These are phyloP conservation scores for Neonothopanus nambi DNA, from an alignment of 1,284 basidiomycete species.

Conservation along the genomic window DNA sequence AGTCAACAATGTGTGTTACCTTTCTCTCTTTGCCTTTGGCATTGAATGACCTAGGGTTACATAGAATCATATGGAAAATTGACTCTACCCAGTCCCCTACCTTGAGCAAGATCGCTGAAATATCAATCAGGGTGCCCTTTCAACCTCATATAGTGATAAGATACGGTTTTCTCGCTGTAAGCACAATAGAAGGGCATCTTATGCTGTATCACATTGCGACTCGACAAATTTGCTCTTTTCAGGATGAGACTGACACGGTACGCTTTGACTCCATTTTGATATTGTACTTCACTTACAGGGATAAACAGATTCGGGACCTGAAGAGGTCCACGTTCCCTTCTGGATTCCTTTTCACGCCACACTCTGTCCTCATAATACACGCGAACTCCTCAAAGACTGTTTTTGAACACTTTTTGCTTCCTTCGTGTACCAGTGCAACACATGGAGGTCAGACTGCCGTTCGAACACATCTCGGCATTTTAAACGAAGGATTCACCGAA, in stretches of 20 bases:
- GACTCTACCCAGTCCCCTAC: background rate
- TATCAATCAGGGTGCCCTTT: background rate
- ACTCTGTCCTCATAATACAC: background rate
- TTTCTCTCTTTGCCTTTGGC: background rate
- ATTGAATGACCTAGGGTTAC: background rate
- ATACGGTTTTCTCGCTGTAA: background rate
- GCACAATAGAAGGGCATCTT: background rate
- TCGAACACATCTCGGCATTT: background rate
- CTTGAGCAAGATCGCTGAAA: background rate
- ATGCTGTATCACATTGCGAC: background rate
- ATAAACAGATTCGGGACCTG: background rate
- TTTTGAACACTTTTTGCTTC: constrained; percentile 1
- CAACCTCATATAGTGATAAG: background rate
- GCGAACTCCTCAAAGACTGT: background rate
- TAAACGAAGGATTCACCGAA: background rate
- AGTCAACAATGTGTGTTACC: background rate
- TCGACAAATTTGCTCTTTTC: background rate
- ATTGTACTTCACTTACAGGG: background rate
- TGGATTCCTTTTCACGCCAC: background rate
- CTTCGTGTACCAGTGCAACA: background rate
- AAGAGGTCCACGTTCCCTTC: background rate
- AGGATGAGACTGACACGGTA: background rate
- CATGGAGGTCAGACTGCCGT: background rate
- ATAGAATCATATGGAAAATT: constrained; percentile 1
- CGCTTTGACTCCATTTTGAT: background rate